Percentiles rank a stretch among this genome's conserved stretches.
Evolutionary conservation across 495 filamentous ascomycete genomes (phyloP).

Genomic region (Aspergillus affinis): DNA sequence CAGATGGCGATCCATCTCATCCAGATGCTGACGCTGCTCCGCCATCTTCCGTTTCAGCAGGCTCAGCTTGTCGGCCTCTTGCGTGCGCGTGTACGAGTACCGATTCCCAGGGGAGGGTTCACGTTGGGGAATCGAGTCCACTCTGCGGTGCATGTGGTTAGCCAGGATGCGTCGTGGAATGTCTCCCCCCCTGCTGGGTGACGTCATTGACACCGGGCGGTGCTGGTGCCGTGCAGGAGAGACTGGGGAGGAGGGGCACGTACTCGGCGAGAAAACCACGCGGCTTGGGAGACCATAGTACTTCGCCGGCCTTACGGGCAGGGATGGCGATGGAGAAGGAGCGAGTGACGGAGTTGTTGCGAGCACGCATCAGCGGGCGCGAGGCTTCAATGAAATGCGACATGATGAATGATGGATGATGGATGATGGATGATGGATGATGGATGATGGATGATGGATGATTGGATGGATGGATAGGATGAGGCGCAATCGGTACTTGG

Average conservation of each 20-base stretch:
- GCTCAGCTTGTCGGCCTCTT: constrained; percentile 1
- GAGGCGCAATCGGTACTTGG: not conserved
- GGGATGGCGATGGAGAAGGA: constrained; percentile 57
- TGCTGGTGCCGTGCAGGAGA: not conserved
- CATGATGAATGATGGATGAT: constrained; percentile 9
- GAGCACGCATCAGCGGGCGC: constrained; percentile 46
- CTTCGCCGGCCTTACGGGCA: constrained; percentile 62
- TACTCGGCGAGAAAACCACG: constrained; percentile 44
- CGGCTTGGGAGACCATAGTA: constrained; percentile 52
- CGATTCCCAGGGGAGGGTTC: not conserved
- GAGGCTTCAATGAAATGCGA: constrained; percentile 18
- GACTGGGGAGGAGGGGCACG: constrained; percentile 4
- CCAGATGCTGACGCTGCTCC: constrained; percentile 58
- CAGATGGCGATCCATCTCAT: constrained; percentile 79
- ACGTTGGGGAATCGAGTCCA: not conserved
- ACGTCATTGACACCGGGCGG: not conserved
- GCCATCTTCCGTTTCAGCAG: not conserved
- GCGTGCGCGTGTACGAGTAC: not conserved
- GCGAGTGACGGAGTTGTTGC: constrained; percentile 40
- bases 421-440: too few species aligned
- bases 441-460: constrained; percentile 9
- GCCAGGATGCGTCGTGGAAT: not conserved
- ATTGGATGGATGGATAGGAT: not conserved
- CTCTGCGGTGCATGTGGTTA: not conserved
- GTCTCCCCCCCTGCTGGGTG: not conserved